Percentiles rank a stretch among this genome's conserved stretches.
These are phyloP conservation scores for Exophiala oligosperma DNA, from an alignment of 2,329 filamentous ascomycete genomes.

Conservation along the genomic window DNA sequence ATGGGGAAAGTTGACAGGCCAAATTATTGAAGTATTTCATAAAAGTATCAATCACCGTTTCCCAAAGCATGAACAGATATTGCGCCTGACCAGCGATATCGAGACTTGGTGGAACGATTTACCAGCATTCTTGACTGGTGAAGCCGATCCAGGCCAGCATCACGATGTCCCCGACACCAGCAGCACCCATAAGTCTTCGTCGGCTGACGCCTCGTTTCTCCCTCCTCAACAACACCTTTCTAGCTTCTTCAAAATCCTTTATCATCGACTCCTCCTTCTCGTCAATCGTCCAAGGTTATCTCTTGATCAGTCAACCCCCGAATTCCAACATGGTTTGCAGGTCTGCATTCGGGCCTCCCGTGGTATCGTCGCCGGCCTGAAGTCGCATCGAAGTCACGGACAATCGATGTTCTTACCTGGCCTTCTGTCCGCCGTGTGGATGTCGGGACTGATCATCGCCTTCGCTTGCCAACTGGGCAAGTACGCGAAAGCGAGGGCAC, in stretches of 20 bases:
- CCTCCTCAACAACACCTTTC: slow-evolving; percentile 23
- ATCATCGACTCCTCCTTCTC: slow-evolving; percentile 42
- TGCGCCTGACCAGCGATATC: slow-evolving; percentile 41
- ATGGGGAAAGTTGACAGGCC: slow-evolving; percentile 41
- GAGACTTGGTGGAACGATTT: slow-evolving; percentile 46
- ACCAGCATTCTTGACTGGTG: slow-evolving; percentile 29
- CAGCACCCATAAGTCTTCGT: not conserved
- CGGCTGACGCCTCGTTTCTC: slow-evolving; percentile 1
- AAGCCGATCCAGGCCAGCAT: slow-evolving; percentile 10
- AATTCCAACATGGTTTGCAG: slow-evolving; percentile 43
- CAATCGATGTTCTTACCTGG: slow-evolving; percentile 43
- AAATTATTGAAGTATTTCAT: slow-evolving; percentile 43
- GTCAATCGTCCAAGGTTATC: slow-evolving; percentile 43
- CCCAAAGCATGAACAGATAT: slow-evolving; percentile 38
- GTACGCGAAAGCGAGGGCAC: slow-evolving; percentile 37
- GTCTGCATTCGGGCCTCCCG: slow-evolving; percentile 43
- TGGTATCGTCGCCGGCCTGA: slow-evolving; percentile 39
- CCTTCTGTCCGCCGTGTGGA: slow-evolving; percentile 42
- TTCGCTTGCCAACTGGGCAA: slow-evolving; percentile 44
- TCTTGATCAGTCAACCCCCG: slow-evolving; percentile 38
- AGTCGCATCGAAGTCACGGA: slow-evolving; percentile 33
- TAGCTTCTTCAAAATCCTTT: slow-evolving; percentile 44
- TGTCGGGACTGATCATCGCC: slow-evolving; percentile 42
- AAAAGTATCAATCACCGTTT: slow-evolving; percentile 43
- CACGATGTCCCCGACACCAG: not conserved